These are phyloP conservation scores for Aspergillus jensenii DNA, from an alignment of 2,329 filamentous ascomycete genomes.

Conservation along the genomic window DNA sequence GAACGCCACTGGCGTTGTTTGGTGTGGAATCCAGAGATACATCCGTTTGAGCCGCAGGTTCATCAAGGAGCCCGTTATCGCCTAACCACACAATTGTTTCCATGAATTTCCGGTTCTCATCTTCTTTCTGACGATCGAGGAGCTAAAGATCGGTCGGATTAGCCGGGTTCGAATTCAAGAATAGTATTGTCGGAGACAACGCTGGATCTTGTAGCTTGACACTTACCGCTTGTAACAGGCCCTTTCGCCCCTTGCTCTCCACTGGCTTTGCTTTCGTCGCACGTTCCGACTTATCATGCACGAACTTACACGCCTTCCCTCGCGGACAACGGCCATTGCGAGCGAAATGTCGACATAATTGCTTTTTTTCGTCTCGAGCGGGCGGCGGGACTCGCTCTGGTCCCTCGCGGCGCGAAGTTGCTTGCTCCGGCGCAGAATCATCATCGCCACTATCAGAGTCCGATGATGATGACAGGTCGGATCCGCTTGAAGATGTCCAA, in stretches of 20 bases:
- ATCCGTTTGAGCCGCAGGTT: conserved; percentile 10
- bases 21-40: neutral
- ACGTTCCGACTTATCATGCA: conserved; percentile 38
- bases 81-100: conserved; percentile 44
- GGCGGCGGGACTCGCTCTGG: conserved; percentile 43
- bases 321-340: conserved; percentile 43
- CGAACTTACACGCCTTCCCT: conserved; percentile 43
- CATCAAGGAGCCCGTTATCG: conserved; percentile 40
- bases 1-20: neutral
- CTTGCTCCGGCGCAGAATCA: conserved; percentile 42
- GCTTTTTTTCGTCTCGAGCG: conserved; percentile 34
- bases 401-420: conserved; percentile 40
- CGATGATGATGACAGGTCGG: conserved; percentile 25
- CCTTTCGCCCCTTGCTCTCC: conserved; percentile 37
- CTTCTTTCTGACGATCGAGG: conserved; percentile 43
- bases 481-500: conserved; percentile 42
- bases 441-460: conserved; percentile 27
- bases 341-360: conserved; percentile 42
- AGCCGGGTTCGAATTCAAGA: neutral
- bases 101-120: conserved; percentile 43
- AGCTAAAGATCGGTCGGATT: conserved; percentile 31
- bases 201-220: neutral
- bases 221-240: conserved; percentile 46
- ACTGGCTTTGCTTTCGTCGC: conserved; percentile 26
- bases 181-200: neutral